Percentiles rank a stretch among this genome's conserved stretches.
phyloP scores from a whole-genome alignment of 2,329 filamentous ascomycete genomes.

The Cladosporium sp. region DNA sequence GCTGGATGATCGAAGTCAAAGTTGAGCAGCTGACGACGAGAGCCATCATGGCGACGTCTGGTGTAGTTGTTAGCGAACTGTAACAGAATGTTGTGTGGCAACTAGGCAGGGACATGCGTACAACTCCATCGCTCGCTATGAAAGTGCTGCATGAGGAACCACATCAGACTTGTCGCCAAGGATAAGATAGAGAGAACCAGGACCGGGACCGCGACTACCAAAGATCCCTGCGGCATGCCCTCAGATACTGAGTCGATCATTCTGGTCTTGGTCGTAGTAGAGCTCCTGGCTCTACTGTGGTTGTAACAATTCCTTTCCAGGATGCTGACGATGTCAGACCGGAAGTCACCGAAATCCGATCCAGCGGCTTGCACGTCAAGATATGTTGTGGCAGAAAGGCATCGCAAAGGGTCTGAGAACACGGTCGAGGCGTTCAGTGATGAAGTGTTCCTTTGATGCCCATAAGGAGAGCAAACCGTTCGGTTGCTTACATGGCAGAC shows the following conservation, averaged over 20 bases:
- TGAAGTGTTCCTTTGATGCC: too few species aligned
- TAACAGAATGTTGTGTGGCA: background rate
- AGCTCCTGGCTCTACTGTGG: background rate
- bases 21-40: constrained; percentile 14
- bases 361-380: background rate
- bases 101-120: background rate
- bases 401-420: background rate
- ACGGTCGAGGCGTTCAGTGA: too few species aligned
- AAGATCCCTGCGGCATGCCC: background rate
- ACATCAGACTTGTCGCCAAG: constrained; percentile 12
- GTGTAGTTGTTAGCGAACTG: background rate
- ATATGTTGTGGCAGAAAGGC: background rate
- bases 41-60: constrained; percentile 18
- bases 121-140: constrained; percentile 15
- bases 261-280: background rate
- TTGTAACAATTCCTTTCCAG: background rate
- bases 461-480: background rate
- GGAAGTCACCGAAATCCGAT: background rate
- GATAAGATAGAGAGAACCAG: constrained; percentile 17
- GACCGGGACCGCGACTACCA: constrained; percentile 10
- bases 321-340: background rate
- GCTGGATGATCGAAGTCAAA: constrained; percentile 14
- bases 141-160: constrained; percentile 12
- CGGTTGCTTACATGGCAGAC: background rate
- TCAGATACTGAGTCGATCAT: background rate